Base-by-base conservation (phyloP, 345 rosid species). In the Brassica incana region DNA sequence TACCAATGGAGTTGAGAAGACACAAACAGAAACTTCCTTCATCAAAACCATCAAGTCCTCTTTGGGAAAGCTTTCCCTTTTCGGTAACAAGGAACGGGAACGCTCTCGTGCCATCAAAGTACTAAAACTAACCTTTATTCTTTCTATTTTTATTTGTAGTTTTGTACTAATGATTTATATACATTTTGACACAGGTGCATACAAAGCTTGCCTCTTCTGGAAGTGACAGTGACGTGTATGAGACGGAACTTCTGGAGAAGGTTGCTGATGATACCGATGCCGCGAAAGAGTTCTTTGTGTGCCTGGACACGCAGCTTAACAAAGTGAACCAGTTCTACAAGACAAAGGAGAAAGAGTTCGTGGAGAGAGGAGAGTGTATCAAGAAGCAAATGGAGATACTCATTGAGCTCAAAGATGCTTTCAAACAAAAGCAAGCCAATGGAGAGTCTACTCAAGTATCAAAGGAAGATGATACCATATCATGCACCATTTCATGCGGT, bases 321-420 rank as follows among this genome's bases (percentile, higher is more conserved):
- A 96, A 96, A 67, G 99, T 92, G 82, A 96, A 93, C 75, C 91
- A 89, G 14, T 96, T 96, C 74, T 96, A 89, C 80, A 88, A 80
- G 77, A 78, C 82, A 11, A 96, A 90, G 73, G 99, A 96, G 90
- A 88, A 86, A 59, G 97, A 92, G 86, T 93, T 96, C 85, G 15
- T 92, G 86, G 97, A 90, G 32, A 93, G 99, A 85, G 97, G 92
- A 27, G 98, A 93, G 9, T 82, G 85, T 23, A 76, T 93, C 85
- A 93, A 87, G 89, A 88, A 90, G 78, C 99, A 96, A 81, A 80
- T 93, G 92, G 89, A 91, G 78, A 90, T 93, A 76, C 98, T 93
- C 65, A 74, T 77, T 56, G 90, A 93, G 72, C 91, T 96, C 78
- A 90, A 86, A 80, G 64, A 81, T 40, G 89, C 89, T n/a, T 77